Percentiles rank a stretch among this genome's conserved stretches.
Conservation (phyloP, 176 grass and related monocot species). For the Cenchrus purpureus region DNA sequence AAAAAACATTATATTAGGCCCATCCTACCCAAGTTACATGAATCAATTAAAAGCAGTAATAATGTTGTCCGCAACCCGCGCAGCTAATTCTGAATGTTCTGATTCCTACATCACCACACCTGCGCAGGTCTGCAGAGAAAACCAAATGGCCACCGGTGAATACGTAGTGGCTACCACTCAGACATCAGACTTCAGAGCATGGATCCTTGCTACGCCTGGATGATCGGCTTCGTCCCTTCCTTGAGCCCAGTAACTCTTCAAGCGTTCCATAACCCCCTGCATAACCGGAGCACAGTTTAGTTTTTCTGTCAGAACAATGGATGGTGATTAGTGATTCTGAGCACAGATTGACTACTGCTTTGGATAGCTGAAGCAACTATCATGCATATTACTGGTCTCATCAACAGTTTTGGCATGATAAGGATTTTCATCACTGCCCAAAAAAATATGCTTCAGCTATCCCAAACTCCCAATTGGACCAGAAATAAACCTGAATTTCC, state of each 20-base stretch:
- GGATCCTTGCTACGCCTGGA: constrained; percentile 41
- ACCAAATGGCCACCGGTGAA: background rate
- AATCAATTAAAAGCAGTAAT: background rate
- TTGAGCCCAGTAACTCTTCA: constrained; percentile 59
- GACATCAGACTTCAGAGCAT: constrained; percentile 50
- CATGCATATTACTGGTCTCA: background rate
- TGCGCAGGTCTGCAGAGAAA: background rate
- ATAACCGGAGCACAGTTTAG: background rate
- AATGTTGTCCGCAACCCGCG: background rate
- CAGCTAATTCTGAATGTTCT: constrained; percentile 5
- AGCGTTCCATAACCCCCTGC: constrained; percentile 86
- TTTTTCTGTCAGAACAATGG: background rate
- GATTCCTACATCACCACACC: background rate
- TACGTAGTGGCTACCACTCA: background rate
- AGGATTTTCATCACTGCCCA: background rate
- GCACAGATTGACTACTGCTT: background rate
- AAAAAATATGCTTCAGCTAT: background rate
- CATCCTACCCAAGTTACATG: constrained; percentile 14
- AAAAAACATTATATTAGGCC: too few species aligned
- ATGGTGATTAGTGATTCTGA: background rate
- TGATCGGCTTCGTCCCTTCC: constrained; percentile 27
- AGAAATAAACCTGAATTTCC: background rate
- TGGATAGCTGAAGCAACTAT: background rate
- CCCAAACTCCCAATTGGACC: background rate
- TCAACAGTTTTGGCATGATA: background rate